Percentiles rank a stretch among this genome's conserved stretches.
Evolutionary conservation across 2,329 filamentous ascomycete genomes (phyloP).

Genomic region (Penicillium sp.): DNA sequence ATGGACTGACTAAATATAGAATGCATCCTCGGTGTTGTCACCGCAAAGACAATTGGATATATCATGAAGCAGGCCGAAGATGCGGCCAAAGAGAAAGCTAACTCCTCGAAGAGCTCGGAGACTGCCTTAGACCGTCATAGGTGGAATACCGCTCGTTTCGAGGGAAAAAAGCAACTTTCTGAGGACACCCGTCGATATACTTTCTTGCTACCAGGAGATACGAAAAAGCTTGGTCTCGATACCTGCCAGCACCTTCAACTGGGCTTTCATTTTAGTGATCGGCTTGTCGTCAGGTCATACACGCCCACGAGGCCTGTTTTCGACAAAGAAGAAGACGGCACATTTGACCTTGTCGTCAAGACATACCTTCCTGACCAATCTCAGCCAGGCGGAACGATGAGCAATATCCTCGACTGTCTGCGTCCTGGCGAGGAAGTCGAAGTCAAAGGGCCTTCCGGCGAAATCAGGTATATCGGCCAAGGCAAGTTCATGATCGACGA

Average conservation of each 20-base stretch:
- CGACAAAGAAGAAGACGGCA: conserved; percentile 45
- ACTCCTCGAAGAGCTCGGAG: conserved; percentile 36
- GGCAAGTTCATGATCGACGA: conserved; percentile 53
- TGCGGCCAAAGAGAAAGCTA: conserved; percentile 43
- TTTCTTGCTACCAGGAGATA: conserved; percentile 32
- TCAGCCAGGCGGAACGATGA: conserved; percentile 59
- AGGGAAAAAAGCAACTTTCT: background rate
- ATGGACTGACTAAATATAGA: conserved; percentile 37
- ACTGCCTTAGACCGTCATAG: background rate
- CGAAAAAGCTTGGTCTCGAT: conserved; percentile 51
- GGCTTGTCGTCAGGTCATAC: conserved; percentile 57
- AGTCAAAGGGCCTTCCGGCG: conserved; percentile 56
- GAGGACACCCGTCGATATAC: background rate
- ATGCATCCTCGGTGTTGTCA: conserved; percentile 55
- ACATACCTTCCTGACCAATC: conserved; percentile 55
- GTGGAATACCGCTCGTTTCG: background rate
- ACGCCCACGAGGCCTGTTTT: conserved; percentile 56
- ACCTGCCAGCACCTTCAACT: conserved; percentile 60
- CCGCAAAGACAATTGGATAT: conserved; percentile 53
- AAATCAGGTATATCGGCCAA: conserved; percentile 55
- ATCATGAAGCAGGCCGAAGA: conserved; percentile 52
- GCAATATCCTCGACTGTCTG: conserved; percentile 58
- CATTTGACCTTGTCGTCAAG: conserved; percentile 56
- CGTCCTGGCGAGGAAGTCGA: conserved; percentile 55
- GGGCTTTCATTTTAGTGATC: conserved; percentile 58